Base-by-base conservation (phyloP, 2,329 filamentous ascomycete genomes). In the Stagonosporopsis cucurbitacearum region DNA sequence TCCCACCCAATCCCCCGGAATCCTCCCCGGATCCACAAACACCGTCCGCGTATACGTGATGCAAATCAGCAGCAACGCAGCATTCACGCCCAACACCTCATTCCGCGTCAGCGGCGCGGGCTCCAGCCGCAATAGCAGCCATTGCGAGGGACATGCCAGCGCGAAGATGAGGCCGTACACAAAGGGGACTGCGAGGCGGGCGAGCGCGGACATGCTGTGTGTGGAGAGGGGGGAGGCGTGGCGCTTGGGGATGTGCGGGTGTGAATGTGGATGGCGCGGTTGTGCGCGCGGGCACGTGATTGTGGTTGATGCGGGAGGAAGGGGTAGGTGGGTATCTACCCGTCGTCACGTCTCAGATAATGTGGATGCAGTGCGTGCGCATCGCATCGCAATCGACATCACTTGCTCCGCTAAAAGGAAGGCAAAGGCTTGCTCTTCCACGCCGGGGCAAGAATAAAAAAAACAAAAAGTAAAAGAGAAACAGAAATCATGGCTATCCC, bases 141-240 rank as follows among this genome's bases (percentile, higher is more conserved):
- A 83, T 76, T 94, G 91, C 4, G 90, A 89, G 44, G 84, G 83
- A 78, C 89, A 91, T 58, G 86, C 84, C 3, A 93, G 82, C 70
- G 92, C 90, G 49, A 78, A 70, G 56, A 93, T 89, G 13, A 94
- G 77, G 7, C 80, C 51, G 60, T 86, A 86, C 40, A 90, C 88
- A 54, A 80, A 83, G 13, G 89, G 88, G n/a, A 92, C 84, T 55
- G 88, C 88, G 47, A 92, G 78, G 32, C 65, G 63, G 5, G 67
- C 65, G 15, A 74, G 51, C 70, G 22, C 50, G 42, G 41, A 20
- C 46, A 37, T 47, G 58, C 23, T 42, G n/a, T 26, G 25, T 42
- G 48, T 30, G 43, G 44, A 35, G 37, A n/a, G n/a, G n/a, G n/a
- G n/a, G n/a, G n/a, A n/a, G n/a, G n/a, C n/a, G n/a, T n/a, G n/a